Evolutionary conservation across 768 basidiomycete species (phyloP), one percentile per base, ranked within the genome.

Genomic region (Xerocomellus intermedius): DNA sequence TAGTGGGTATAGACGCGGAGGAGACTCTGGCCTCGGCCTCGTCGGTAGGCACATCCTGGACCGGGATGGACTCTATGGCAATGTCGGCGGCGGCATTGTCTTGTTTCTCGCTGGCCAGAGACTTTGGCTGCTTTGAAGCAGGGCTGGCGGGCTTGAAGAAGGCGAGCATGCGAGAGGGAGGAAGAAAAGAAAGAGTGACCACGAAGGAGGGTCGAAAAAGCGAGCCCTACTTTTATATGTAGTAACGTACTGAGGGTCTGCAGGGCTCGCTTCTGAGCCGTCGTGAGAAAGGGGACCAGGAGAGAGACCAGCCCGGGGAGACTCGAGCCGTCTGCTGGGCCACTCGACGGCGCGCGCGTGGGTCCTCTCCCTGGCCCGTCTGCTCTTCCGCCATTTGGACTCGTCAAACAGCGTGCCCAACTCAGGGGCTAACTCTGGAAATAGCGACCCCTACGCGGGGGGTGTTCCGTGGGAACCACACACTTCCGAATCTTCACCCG

Each of bases 251-350:
- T 38, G 42, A 21, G 17, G 43, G 55, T 5, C n/a, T 14, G 32
- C 39, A 21, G 26, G 17, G 14, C 55, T 56, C 65, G 59, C 59
- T 68, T 60, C 37, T 38, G 37, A 6, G 9, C 9, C 45, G 37
- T 48, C 67, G 69, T 69, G 69, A 69, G 69, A 69, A 38, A 35
- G 33, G 33, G 14, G 33, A 14, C 14, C 33, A 16, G 33, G 33
- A 35, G 6, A 50, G 38, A 52, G 47, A 7, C 42, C 37, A 35
- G 41, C 24, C 32, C 22, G 35, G 54, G 36, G 41, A 14, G n/a
- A 6, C 35, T 55, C 9, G 19, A 21, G 42, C 19, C 42, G 13
- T 37, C 42, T 16, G 39, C 39, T 30, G 30, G 24, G 14, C 12
- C 8, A 3, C n/a, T 43, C 22, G 37, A 35, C 35, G 28, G 7